Evolutionary conservation across 139 green algal genomes (phyloP).

Genomic region (Desmodesmus armatus): DNA sequence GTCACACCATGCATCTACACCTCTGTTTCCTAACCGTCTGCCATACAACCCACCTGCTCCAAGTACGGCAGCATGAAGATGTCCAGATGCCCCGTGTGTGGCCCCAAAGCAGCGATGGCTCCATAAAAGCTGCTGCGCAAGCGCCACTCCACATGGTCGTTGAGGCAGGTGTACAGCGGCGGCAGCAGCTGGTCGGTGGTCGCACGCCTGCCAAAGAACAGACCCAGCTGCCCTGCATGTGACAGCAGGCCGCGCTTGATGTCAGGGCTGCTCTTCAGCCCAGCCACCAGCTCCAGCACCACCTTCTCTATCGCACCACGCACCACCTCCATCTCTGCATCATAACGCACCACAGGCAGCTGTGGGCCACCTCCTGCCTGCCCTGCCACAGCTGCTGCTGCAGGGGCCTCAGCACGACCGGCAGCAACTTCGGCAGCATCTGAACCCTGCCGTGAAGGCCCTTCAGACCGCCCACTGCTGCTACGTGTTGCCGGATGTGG

Average conservation of each 20-base stretch:
- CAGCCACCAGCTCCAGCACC: constrained; percentile 85
- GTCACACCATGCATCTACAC: not conserved
- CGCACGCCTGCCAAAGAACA: constrained; percentile 56
- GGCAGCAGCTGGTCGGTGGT: constrained; percentile 89
- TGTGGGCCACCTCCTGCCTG: not conserved
- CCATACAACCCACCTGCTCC: constrained; percentile 84
- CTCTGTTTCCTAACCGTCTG: too few relatives aligned
- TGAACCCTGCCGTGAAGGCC: too few relatives aligned
- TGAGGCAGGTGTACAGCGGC: constrained; percentile 96
- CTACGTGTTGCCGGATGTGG: too few relatives aligned
- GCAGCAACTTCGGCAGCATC: constrained; percentile 21
- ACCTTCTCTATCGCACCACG: constrained; percentile 73
- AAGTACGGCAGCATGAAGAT: constrained; percentile 94
- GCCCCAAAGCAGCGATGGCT: constrained; percentile 52
- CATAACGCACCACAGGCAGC: constrained; percentile 48
- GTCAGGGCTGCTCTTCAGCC: constrained; percentile 57
- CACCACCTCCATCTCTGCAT: constrained; percentile 72
- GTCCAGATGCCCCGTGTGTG: constrained; percentile 73
- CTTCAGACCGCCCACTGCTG: too few relatives aligned
- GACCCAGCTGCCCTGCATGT: constrained; percentile 32
- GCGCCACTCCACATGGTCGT: constrained; percentile 85
- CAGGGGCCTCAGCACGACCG: not conserved
- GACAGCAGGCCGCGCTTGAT: constrained; percentile 76
- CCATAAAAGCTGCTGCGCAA: constrained; percentile 83
- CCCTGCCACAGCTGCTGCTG: constrained; percentile 8